Evolutionary conservation across 805 yeast genomes (phyloP), one percentile per base, ranked within the genome.

Genomic region (Pichia sporocuriosa): DNA sequence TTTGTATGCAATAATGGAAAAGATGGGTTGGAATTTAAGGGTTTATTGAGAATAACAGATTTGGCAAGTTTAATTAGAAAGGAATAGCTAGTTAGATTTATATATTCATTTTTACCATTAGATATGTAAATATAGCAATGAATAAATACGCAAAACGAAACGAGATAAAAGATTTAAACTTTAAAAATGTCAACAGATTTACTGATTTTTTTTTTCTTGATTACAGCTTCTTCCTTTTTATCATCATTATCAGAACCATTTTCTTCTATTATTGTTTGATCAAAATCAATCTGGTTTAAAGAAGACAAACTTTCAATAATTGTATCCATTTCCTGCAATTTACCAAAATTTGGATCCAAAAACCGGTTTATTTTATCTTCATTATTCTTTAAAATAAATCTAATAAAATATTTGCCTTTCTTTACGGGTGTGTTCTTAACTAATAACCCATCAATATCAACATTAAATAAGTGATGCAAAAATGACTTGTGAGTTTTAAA

Each of bases 1-100:
- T 57, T 56, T 43, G 65, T 56, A 36, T 67, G 56, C 45, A 55
- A 35, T 47, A 61, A 36, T 24, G 52, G 46, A 22, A 47, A 51
- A 27, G 37, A 44, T 17, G 29, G 49, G 11, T 15, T 11, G 17
- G 26, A 16, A 20, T 32, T 33, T 37, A 32, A 28, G 34, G 47
- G 33, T 31, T 28, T 33, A 37, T n/a, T 32, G 40, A 43, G 25
- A 51, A 43, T 32, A 39, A 16, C 27, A 39, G 52, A 32, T 33
- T 22, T 33, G 23, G 36, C 44, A 29, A 35, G 31, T 37, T 19
- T 38, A 39, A 33, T 43, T 26, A 30, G 41, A 32, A 28, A n/a
- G 10, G 13, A 32, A 22, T 16, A n/a, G n/a, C n/a, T n/a, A n/a
- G n/a, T 24, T 24, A 24, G 11, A 24, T 7, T 24, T 7, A 8